A percentile compares a stretch with the other conserved stretches of the same genome.
Evolutionary conservation across 2,329 filamentous ascomycete species (phyloP).

Genomic region (Venturia carpophila): DNA sequence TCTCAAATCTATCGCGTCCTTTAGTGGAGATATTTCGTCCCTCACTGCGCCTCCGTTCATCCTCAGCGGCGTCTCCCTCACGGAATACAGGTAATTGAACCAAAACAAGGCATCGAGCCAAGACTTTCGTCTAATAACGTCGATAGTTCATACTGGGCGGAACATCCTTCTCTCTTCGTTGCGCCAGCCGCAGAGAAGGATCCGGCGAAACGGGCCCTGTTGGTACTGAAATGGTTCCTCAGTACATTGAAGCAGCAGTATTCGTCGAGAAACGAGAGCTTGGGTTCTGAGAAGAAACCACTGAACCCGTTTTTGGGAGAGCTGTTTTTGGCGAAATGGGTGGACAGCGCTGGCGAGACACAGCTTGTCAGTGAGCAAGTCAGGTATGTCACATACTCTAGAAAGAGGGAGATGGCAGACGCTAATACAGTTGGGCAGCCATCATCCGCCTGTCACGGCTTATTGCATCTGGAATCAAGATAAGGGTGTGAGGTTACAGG

Average conservation of each 20-base stretch:
- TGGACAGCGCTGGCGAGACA: slow-evolving; percentile 72
- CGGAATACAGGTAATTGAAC: slow-evolving; percentile 40
- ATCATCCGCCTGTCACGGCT: slow-evolving; percentile 90
- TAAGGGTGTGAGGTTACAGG: slow-evolving; percentile 66
- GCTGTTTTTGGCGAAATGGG: slow-evolving; percentile 87
- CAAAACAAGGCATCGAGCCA: background rate
- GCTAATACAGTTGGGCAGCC: slow-evolving; percentile 37
- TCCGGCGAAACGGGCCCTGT: slow-evolving; percentile 69
- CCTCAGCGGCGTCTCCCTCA: slow-evolving; percentile 47
- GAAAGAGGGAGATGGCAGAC: background rate
- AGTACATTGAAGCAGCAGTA: slow-evolving; percentile 87
- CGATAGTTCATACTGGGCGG: slow-evolving; percentile 44
- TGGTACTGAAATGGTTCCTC: slow-evolving; percentile 95
- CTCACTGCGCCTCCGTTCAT: slow-evolving; percentile 51
- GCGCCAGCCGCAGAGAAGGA: slow-evolving; percentile 74
- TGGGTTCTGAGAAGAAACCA: slow-evolving; percentile 94
- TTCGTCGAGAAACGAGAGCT: slow-evolving; percentile 64
- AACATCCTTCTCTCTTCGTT: slow-evolving; percentile 58
- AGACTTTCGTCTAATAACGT: background rate
- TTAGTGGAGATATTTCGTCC: slow-evolving; percentile 49
- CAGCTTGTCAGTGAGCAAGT: slow-evolving; percentile 91
- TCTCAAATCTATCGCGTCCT: slow-evolving; percentile 43
- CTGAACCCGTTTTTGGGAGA: slow-evolving; percentile 94
- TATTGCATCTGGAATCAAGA: slow-evolving; percentile 86
- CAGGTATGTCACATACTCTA: slow-evolving; percentile 41